Percentiles rank a stretch among this genome's conserved stretches.
phyloP scores from a whole-genome alignment of 352 stramenopile genomes.

The Phytophthora macrochlamydospora region DNA sequence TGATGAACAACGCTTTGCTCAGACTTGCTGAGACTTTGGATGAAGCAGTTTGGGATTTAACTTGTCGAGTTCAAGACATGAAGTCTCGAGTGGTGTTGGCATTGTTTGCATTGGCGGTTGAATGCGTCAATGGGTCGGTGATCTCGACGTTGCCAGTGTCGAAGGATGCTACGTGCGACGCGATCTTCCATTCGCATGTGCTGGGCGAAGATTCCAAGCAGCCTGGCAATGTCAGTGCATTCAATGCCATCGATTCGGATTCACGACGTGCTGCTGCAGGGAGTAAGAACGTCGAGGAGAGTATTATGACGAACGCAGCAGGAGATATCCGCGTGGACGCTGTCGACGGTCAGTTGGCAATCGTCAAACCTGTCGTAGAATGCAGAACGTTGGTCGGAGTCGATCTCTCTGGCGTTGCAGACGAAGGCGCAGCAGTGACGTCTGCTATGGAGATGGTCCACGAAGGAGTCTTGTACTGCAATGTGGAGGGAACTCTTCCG shows the following conservation, averaged over 20 bases:
- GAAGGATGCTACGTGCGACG: constrained; percentile 15
- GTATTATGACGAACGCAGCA: too few relatives aligned
- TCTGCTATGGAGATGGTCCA: constrained; percentile 24
- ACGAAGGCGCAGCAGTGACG: constrained; percentile 19
- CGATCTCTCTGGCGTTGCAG: constrained; percentile 29
- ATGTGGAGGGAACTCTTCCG: constrained; percentile 27
- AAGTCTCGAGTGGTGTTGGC: too few relatives aligned
- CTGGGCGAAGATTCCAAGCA: not conserved
- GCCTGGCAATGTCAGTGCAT: constrained; percentile 1
- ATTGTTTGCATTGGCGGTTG: not conserved
- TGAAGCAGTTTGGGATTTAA: too few relatives aligned
- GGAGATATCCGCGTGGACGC: constrained; percentile 9
- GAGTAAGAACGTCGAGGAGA: not conserved
- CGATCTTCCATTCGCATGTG: constrained; percentile 8
- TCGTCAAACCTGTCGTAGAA: constrained; percentile 21
- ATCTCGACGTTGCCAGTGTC: constrained; percentile 1
- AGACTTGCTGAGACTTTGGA: too few relatives aligned
- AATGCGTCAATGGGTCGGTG: not conserved
- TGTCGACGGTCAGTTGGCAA: constrained; percentile 2
- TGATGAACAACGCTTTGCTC: too few relatives aligned
- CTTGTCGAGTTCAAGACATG: too few relatives aligned
- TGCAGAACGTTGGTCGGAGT: constrained; percentile 29
- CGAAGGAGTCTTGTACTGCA: constrained; percentile 30
- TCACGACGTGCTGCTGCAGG: not conserved
- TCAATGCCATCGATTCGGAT: not conserved